phyloP scores from a whole-genome alignment of 2,329 filamentous ascomycete genomes.

The Sarocladiaceae sp. region DNA sequence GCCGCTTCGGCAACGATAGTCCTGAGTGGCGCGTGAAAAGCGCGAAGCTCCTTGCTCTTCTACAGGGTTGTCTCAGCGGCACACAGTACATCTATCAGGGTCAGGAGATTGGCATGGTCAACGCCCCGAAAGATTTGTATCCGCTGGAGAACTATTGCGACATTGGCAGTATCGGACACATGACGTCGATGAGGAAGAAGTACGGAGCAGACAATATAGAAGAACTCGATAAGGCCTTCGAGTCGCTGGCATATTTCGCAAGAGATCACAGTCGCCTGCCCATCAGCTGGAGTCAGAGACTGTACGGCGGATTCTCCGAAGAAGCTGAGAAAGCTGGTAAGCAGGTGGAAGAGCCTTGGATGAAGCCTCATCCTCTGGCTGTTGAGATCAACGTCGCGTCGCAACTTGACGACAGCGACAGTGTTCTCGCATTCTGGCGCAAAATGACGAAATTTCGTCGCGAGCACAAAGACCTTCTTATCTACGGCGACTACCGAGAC shows the following conservation, averaged over 20 bases:
- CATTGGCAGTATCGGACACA: slow-evolving; percentile 49
- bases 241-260: slow-evolving; percentile 28
- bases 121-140: slow-evolving; percentile 52
- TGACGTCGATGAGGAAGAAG: slow-evolving; percentile 36
- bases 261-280: too few relatives aligned
- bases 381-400: too few relatives aligned
- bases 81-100: slow-evolving; percentile 64
- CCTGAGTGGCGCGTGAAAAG: slow-evolving; percentile 42
- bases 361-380: slow-evolving; percentile 12
- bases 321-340: slow-evolving; percentile 7
- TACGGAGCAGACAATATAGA: slow-evolving; percentile 22
- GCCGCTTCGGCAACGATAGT: slow-evolving; percentile 27
- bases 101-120: slow-evolving; percentile 60
- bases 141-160: slow-evolving; percentile 52
- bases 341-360: slow-evolving; percentile 11
- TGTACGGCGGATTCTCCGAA: slow-evolving; percentile 29
- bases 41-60: slow-evolving; percentile 55
- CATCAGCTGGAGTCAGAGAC: slow-evolving; percentile 45
- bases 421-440: too few relatives aligned
- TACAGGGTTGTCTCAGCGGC: slow-evolving; percentile 48
- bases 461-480: too few relatives aligned
- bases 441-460: too few relatives aligned
- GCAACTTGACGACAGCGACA: too few relatives aligned
- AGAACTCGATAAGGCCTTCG: slow-evolving; percentile 30
- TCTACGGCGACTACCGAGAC: slow-evolving; percentile 1